These are phyloP conservation scores for Zasmidium citrigriseum DNA, from an alignment of 2,329 filamentous ascomycete genomes.

Conservation along the genomic window DNA sequence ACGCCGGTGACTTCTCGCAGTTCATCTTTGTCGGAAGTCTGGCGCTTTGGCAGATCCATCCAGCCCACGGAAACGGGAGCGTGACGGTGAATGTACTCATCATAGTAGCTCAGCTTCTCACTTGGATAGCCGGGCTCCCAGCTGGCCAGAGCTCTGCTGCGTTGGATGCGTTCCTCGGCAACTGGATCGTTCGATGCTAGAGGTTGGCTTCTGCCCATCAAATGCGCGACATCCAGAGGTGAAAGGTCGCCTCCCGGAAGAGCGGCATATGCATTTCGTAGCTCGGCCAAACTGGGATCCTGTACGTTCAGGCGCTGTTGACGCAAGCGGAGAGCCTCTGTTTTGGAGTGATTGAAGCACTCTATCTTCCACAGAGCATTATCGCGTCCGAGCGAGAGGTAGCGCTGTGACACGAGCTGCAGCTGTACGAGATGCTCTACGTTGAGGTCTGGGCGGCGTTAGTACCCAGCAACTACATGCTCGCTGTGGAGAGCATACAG, in stretches of 20 bases:
- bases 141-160: conserved; percentile 65
- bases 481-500: conserved; percentile 34
- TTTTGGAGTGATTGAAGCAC: conserved; percentile 71
- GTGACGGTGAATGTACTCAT: conserved; percentile 82
- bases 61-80: conserved; percentile 74
- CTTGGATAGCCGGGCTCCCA: conserved; percentile 78
- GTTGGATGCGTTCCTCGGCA: conserved; percentile 21
- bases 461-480: conserved; percentile 8
- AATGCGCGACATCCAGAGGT: conserved; percentile 26
- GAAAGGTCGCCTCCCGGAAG: conserved; percentile 24
- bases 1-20: conserved; percentile 71
- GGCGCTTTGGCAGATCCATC: conserved; percentile 63
- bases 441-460: conserved; percentile 56
- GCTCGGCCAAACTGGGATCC: conserved; percentile 47
- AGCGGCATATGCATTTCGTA: conserved; percentile 43
- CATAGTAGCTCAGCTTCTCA: conserved; percentile 80
- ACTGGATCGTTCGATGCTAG: conserved; percentile 18
- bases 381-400: conserved; percentile 70
- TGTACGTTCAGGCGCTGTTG: conserved; percentile 39
- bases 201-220: conserved; percentile 16
- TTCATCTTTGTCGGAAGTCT: conserved; percentile 44
- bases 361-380: conserved; percentile 73
- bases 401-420: conserved; percentile 67
- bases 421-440: conserved; percentile 65
- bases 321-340: conserved; percentile 62